Conservation (phyloP, 176 grass and related monocot species). For the Chrysopogon serrulatus region DNA sequence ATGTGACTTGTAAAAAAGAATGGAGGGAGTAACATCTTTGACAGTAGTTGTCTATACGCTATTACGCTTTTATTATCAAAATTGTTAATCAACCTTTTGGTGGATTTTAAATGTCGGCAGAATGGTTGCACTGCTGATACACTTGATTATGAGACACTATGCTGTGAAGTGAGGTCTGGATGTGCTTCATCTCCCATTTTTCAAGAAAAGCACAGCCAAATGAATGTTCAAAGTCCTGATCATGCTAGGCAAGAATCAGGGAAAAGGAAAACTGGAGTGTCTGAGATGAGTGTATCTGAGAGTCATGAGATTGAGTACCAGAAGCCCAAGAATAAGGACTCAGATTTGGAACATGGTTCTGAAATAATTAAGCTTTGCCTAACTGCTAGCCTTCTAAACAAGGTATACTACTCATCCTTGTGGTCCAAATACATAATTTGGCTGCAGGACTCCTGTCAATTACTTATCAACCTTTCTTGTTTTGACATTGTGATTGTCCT, state of each 20-base stretch:
- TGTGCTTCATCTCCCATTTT: not conserved
- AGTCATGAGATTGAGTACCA: not conserved
- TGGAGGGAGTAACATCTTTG: not conserved
- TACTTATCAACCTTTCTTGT: not conserved
- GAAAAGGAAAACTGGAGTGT: slow-evolving; percentile 21
- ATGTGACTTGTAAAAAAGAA: too few species aligned
- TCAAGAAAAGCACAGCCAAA: slow-evolving; percentile 15
- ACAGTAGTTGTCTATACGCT: not conserved
- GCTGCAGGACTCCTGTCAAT: not conserved
- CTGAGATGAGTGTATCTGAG: not conserved
- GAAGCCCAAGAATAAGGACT: not conserved
- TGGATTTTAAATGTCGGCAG: slow-evolving; percentile 14
- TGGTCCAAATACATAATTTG: not conserved
- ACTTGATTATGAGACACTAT: slow-evolving; percentile 1
- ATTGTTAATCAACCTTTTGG: not conserved
- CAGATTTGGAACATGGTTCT: slow-evolving; percentile 14
- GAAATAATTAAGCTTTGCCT: slow-evolving; percentile 40
- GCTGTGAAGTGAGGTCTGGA: slow-evolving; percentile 7
- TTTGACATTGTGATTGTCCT: not conserved
- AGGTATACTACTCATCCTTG: slow-evolving; percentile 31
- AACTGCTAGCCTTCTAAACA: slow-evolving; percentile 41
- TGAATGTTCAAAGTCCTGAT: slow-evolving; percentile 15
- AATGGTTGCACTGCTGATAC: not conserved
- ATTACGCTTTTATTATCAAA: not conserved
- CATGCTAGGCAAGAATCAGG: slow-evolving; percentile 21